Evolutionary conservation across 2,329 filamentous ascomycete genomes (phyloP), one percentile per base, ranked within the genome.

Genomic region (Ceratocystis albifundus): DNA sequence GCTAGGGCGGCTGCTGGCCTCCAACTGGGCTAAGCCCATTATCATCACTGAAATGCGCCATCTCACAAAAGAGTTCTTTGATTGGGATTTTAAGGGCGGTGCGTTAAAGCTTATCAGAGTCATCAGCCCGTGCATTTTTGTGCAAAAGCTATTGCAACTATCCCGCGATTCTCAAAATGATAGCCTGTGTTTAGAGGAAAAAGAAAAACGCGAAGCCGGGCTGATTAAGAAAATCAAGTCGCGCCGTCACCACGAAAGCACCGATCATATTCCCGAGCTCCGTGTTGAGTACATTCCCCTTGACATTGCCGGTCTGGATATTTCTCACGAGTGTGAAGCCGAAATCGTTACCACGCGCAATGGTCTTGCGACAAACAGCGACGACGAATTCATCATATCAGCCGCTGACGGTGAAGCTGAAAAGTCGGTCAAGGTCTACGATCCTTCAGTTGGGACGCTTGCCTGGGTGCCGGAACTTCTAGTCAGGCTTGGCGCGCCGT

Each of bases 101-200:
- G 91, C 92, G 17, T 83, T 88, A 72, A 96, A 96, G 72, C 89
- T 96, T 68, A 86, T 96, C 32, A 84, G 87, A 15, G 87, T 89
- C 32, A 77, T 97, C 10, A 88, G 90, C 0, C 89, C 90, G 10
- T 85, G 87, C 6, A 76, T 97, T 1, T 78, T 97, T 2, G 79
- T 85, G 15, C 83, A 82, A 68, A 85, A 82, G 68, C 78, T 86
- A 69, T 48, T 69, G 36, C 32, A n/a, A 20, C 74, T 79, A 70
- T 69, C 62, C 6, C 28, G 64, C 45, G 36, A 59, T 41, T 15
- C 46, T 20, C 36, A 50, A 17, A 25, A 22, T 7, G 57, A 64
- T 15, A 30, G 61, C n/a, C 75, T 74, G 65, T 70, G 74, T 15
- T 4, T 62, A 12, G 70, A 28, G 68, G 73, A 69, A 1, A 69